Base-by-base conservation (phyloP, 2,329 filamentous ascomycete genomes). In the Cladosporium cucumerinum region DNA sequence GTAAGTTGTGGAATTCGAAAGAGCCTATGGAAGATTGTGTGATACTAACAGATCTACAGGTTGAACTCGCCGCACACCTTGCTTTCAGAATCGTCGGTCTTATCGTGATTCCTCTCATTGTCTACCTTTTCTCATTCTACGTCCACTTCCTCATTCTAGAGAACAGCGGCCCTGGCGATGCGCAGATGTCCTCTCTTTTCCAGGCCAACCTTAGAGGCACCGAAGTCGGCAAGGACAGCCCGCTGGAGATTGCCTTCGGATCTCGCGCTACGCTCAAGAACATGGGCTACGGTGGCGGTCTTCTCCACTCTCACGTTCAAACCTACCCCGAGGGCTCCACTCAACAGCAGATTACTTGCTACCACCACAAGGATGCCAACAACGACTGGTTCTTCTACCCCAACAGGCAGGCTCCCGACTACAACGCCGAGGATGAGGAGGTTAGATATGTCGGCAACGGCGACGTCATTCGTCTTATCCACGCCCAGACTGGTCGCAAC, bases 371-470 rank as follows among this genome's bases (percentile, higher is more conserved):
- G 78, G 95, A 99, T 82, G 86, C 94, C 77, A 99, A 99, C 86
- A 99, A 99, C 78, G 95, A 99, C 78, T 99, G 95, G 95, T 97
- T 96, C 81, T 93, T 99, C 80, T 97, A 97, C 78, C 95, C 95
- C 28, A 97, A 94, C 81, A 91, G 96, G 68, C 80, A 84, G 62
- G 86, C 96, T 66, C 80, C 85, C 26, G 89, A 90, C 21, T 97
- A 88, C 74, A 84, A 93, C 72, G 79, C 86, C 5, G 87, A 92
- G 66, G 84, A 93, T 72, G 79, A 86, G 5, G 87, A 91, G 66
- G 83, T 92, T 67, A 82, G 82, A 68, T 96, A 89, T 75, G 86
- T 97, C 70, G 88, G 86, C 18, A 88, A 99, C 75, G 88, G 89
- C 67, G 86, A 90, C 72, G 81, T 86, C 65, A 86, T 99, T 72